Percentiles rank a stretch among this genome's conserved stretches.
These are phyloP conservation scores for Vitis hybrid DNA, from an alignment of 177 flowering plant genomes.

Conservation along the genomic window DNA sequence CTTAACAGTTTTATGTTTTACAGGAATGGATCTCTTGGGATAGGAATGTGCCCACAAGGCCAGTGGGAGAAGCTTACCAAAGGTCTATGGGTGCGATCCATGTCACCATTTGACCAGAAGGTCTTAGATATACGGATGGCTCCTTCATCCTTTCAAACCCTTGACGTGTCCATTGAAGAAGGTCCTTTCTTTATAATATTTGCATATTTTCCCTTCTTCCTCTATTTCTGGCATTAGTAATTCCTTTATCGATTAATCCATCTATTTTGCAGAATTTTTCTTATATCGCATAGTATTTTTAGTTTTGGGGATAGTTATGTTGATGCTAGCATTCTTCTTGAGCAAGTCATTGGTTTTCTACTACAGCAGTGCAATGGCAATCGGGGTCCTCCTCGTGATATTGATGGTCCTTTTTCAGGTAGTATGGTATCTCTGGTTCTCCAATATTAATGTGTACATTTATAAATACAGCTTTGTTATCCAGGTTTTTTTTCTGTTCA, in stretches of 20 bases:
- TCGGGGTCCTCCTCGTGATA: slow-evolving; percentile 80
- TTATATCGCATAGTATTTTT: slow-evolving; percentile 59
- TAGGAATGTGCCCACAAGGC: slow-evolving; percentile 75
- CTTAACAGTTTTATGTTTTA: slow-evolving; percentile 1
- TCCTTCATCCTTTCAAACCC: slow-evolving; percentile 31
- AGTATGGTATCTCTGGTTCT: slow-evolving; percentile 1
- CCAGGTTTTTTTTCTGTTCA: neutral
- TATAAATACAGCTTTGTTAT: no score
- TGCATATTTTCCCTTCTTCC: slow-evolving; percentile 1
- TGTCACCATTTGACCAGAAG: slow-evolving; percentile 86
- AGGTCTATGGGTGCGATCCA: slow-evolving; percentile 62
- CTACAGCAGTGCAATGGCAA: slow-evolving; percentile 83
- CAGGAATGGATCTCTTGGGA: slow-evolving; percentile 72
- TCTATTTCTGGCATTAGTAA: neutral
- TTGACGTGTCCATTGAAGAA: slow-evolving; percentile 75
- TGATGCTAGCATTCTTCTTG: slow-evolving; percentile 58
- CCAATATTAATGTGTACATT: neutral
- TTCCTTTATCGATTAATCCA: neutral
- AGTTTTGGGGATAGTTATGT: slow-evolving; percentile 50
- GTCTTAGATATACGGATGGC: slow-evolving; percentile 65
- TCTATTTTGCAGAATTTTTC: slow-evolving; percentile 58
- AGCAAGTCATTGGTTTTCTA: slow-evolving; percentile 77
- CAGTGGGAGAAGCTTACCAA: slow-evolving; percentile 77
- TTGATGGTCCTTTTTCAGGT: slow-evolving; percentile 93
- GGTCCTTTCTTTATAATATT: slow-evolving; percentile 19